Evolutionary conservation across 805 yeast species (phyloP), one percentile per base, ranked within the genome.

Genomic region (Schizosaccharomyces octosporus): DNA sequence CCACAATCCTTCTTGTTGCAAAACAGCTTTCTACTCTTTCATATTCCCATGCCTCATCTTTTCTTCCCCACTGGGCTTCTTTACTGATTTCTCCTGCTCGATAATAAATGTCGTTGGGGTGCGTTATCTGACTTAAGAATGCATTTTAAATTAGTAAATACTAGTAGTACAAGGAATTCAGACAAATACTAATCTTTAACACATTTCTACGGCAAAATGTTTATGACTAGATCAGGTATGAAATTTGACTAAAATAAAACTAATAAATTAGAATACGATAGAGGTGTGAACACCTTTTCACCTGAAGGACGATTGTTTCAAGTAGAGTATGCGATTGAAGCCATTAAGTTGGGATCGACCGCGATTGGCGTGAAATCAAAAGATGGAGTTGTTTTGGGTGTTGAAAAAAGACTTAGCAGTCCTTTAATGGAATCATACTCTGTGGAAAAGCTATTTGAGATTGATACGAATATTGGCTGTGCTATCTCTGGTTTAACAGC

Each of bases 401-500:
- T 94, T 31, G 99, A 93, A 74, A 94, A 93, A 73, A 80, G 97
- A 71, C 97, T 93, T 31, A 90, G 97, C 0, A 89, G 97, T 9
- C 79, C 95, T 13, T 75, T 93, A 64, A 78, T 93, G 63, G 99
- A 94, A 72, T 81, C 90, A 36, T 84, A 90, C 36, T 86, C 95
- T 55, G 89, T 94, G 69, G 98, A 94, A 71, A 93, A 93, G 73
- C 89, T 93, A 66, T 86, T 93, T 66, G 98, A 93, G 70, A 84
- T 93, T 63, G 99, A 93, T 70, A 75, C 76, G 59, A 98, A 93
- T 70, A 82, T 93, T 62, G 98, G 99, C 59, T 88, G 97, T 74
- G 98, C 99, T 67, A 93, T 93, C 97, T 83, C 94, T 65, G 99
- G 99, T 3, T 78, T 94, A 65, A 93, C 97, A 2, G 97, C 99